These are phyloP conservation scores for Phaeosphaeria sp. DNA, from an alignment of 2,329 filamentous ascomycete genomes.

Conservation along the genomic window DNA sequence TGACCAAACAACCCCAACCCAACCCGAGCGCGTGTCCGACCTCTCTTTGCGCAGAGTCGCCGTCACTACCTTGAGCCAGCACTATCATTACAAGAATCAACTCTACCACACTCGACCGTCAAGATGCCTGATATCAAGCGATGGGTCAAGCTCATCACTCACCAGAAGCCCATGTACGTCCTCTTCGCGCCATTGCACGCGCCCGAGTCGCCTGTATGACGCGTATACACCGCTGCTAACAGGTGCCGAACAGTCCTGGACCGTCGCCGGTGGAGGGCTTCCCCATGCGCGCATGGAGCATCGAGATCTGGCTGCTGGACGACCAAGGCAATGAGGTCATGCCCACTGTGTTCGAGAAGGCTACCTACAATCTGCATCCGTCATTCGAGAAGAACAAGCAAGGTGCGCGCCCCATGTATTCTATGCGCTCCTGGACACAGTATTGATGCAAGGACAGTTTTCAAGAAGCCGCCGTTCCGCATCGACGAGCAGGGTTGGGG, in stretches of 20 bases:
- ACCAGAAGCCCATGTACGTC: conserved; percentile 86
- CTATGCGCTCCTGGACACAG: background rate
- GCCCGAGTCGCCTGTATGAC: conserved; percentile 15
- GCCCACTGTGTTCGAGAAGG: conserved; percentile 89
- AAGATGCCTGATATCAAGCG: conserved; percentile 70
- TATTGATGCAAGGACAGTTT: conserved; percentile 47
- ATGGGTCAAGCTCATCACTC: conserved; percentile 89
- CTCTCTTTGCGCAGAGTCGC: conserved; percentile 4
- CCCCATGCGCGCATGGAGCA: conserved; percentile 91
- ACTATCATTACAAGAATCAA: conserved; percentile 1
- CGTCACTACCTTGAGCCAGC: background rate
- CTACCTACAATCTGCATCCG: conserved; percentile 90
- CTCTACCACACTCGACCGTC: conserved; percentile 10
- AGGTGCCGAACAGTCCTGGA: conserved; percentile 66
- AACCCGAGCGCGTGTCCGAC: conserved; percentile 10
- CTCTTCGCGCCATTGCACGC: conserved; percentile 22
- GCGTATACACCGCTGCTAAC: conserved; percentile 16
- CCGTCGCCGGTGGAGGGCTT: conserved; percentile 84
- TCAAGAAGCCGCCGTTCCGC: conserved; percentile 84
- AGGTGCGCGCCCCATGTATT: conserved; percentile 59
- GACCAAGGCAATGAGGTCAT: conserved; percentile 84
- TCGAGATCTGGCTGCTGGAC: conserved; percentile 83
- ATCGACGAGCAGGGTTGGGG: conserved; percentile 97
- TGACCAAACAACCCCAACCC: conserved; percentile 14
- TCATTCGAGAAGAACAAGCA: conserved; percentile 88